Base-by-base conservation (phyloP, 768 basidiomycete genomes). In the Suillus brevipes region DNA sequence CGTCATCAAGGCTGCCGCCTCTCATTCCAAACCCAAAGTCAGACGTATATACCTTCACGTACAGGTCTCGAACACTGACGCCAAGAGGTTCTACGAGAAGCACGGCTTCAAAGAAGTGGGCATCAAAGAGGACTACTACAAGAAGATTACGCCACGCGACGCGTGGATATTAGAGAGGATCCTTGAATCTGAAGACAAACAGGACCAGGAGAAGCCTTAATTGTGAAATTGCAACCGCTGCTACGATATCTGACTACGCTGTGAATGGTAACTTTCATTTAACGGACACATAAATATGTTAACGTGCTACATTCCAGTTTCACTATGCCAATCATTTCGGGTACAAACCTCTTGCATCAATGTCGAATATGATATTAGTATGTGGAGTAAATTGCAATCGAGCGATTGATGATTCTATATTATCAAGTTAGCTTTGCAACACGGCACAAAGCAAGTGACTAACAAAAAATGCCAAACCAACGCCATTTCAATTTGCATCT, bases 101-200 rank as follows among this genome's bases (percentile, higher is more conserved):
- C 89, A 94, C 70, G 94, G 91, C 9, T 96, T 96, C 80, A 80
- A 77, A 62, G 88, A 92, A 75, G 80, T 84, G 25, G 83, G 82
- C 25, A 67, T 90, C 37, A 85, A 90, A 62, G 80, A 89, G 71
- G 83, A 86, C 66, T 96, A 96, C 78, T 96, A 96, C 85, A 94
- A 93, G 78, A 95, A 93, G 76, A 92, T 96, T 64, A 80, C 77
- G 36, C 94, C 94, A 31, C 86, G 85, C 67, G 90, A 90, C 71
- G 94, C 94, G 25, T 96, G 94, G 94, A 81, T 96, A 65, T 82
- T 96, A 60, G 91, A 95, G 78, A 87, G 84, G 74, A 74, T 72
- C 59, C 78, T 89, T 66, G 67, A 77, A 57, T 59, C 58, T 28
- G 58, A 59, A 13, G 58, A 42, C 58, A 59, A 59, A 28, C 40